These are phyloP conservation scores for Venturia aucupariae DNA, from an alignment of 2,329 filamentous ascomycete species.

Conservation along the genomic window DNA sequence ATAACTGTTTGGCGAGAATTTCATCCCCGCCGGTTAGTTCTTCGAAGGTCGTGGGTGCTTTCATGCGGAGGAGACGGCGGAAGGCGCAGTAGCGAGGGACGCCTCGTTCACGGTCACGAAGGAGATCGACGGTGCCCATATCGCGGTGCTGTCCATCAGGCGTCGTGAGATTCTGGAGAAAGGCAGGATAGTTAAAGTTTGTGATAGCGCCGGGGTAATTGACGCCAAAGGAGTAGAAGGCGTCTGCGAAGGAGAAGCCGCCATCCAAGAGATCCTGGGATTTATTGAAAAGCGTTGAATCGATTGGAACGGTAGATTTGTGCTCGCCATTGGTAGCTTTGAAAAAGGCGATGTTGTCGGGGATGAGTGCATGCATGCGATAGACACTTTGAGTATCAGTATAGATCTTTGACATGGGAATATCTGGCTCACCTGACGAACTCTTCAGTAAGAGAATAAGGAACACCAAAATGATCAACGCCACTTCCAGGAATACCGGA, in stretches of 20 bases:
- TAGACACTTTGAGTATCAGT: constrained; percentile 28
- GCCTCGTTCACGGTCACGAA: constrained; percentile 39
- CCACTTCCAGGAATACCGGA: constrained; percentile 33
- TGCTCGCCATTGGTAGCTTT: constrained; percentile 22
- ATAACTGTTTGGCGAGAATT: constrained; percentile 28
- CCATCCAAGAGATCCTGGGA: constrained; percentile 25
- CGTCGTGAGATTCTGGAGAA: constrained; percentile 33
- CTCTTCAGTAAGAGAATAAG: constrained; percentile 36
- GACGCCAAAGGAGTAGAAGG: constrained; percentile 39
- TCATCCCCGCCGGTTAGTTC: constrained; percentile 32
- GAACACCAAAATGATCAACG: constrained; percentile 29
- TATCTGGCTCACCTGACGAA: constrained; percentile 24
- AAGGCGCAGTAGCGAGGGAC: constrained; percentile 39
- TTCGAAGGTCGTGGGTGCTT: constrained; percentile 29
- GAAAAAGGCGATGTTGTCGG: constrained; percentile 30
- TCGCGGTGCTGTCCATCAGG: constrained; percentile 36
- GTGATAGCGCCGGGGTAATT: constrained; percentile 41
- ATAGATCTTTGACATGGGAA: neutral
- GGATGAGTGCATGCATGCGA: constrained; percentile 34
- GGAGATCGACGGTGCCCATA: constrained; percentile 38
- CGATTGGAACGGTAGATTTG: constrained; percentile 23
- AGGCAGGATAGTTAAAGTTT: constrained; percentile 31
- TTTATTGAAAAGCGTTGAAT: constrained; percentile 27
- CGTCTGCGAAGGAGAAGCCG: constrained; percentile 20
- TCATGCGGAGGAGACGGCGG: constrained; percentile 35